Conservation (phyloP, 1,139 yeast species). For the Oligophagozyma castellii region DNA sequence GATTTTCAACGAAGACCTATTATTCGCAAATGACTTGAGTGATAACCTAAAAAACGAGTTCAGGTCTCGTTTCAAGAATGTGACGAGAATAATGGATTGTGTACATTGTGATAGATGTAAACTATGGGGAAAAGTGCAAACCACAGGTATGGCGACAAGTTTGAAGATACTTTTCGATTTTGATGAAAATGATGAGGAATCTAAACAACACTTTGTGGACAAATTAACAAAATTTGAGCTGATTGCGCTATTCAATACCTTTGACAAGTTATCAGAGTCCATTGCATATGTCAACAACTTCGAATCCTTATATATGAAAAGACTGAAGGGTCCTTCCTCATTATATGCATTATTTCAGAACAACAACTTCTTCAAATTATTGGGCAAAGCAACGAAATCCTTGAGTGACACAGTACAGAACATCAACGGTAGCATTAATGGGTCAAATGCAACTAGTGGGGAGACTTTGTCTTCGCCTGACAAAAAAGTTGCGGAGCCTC, state of each 20-base stretch:
- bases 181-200: constrained; percentile 27
- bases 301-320: constrained; percentile 37
- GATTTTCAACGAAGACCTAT: constrained; percentile 41
- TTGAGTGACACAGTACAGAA: constrained; percentile 8
- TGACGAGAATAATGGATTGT: constrained; percentile 91
- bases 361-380: constrained; percentile 21
- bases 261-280: constrained; percentile 81
- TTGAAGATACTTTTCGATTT: constrained; percentile 79
- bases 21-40: constrained; percentile 36
- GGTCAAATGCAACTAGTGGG: constrained; percentile 6
- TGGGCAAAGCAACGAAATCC: constrained; percentile 15
- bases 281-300: constrained; percentile 62
- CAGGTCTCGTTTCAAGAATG: constrained; percentile 72
- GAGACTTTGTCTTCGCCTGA: constrained; percentile 7
- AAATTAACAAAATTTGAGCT: constrained; percentile 70
- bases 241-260: constrained; percentile 82
- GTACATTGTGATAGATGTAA: constrained; percentile 97
- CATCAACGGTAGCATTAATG: constrained; percentile 3
- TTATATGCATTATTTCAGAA: constrained; percentile 16
- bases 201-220: constrained; percentile 30
- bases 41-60: constrained; percentile 54
- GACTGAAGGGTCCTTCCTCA: constrained; percentile 10
- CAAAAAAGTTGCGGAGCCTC: constrained; percentile 3
- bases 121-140: constrained; percentile 95
- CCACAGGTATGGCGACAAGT: constrained; percentile 95